These are phyloP conservation scores for Rugonectria rugulosa DNA, from an alignment of 2,329 filamentous ascomycete species.

Conservation along the genomic window DNA sequence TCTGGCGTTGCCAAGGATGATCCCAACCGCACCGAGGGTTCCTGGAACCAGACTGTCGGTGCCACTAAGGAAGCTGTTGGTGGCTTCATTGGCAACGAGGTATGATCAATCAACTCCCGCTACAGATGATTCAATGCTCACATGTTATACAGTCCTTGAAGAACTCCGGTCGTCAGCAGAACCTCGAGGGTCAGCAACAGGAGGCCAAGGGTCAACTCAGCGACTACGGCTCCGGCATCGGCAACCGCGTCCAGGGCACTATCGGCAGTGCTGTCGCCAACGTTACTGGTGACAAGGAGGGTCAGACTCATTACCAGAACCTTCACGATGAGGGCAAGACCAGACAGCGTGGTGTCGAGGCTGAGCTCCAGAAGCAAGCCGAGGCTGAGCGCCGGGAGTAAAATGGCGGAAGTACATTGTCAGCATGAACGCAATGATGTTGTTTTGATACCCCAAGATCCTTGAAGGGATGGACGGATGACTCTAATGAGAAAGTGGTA, in stretches of 20 bases:
- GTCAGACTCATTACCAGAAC: conserved; percentile 70
- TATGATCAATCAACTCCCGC: conserved; percentile 39
- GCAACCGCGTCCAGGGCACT: conserved; percentile 73
- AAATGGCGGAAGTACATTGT: neutral
- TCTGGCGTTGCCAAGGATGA: conserved; percentile 76
- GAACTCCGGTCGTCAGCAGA: conserved; percentile 77
- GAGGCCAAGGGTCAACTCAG: conserved; percentile 84
- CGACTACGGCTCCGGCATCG: conserved; percentile 73
- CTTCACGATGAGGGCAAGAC: conserved; percentile 86
- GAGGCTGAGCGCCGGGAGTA: conserved; percentile 49
- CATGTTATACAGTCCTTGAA: conserved; percentile 65
- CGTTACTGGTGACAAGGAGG: conserved; percentile 72
- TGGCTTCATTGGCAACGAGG: conserved; percentile 76
- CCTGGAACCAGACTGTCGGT: conserved; percentile 90
- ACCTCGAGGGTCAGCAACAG: conserved; percentile 78
- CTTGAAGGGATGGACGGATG: neutral
- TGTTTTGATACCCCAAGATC: conserved; percentile 20
- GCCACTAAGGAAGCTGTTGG: conserved; percentile 84
- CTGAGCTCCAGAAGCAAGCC: conserved; percentile 78
- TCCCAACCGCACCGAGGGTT: conserved; percentile 73
- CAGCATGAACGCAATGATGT: neutral
- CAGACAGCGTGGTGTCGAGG: conserved; percentile 81
- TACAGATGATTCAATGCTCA: conserved; percentile 8
- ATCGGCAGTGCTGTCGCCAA: conserved; percentile 76
- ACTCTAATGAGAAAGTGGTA: neutral